A percentile compares a stretch with the other conserved stretches of the same genome.
Conservation (phyloP, 2,329 filamentous ascomycete species). For the Metarhizium guizhouense region DNA sequence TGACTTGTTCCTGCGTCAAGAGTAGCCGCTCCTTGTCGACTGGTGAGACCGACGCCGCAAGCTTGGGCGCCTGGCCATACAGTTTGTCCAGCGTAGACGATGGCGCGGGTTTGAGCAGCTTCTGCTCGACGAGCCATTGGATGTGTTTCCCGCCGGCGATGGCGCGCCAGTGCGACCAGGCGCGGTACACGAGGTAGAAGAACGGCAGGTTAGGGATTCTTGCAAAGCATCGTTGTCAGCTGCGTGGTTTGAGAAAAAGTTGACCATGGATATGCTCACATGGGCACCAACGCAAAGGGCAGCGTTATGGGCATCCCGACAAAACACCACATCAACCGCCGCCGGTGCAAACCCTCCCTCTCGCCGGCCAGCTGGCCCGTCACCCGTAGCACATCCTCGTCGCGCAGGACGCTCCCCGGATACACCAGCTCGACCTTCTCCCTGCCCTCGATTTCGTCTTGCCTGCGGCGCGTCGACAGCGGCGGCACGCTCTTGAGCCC, state of each 20-base stretch:
- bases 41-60: slow-evolving; percentile 10
- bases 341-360: slow-evolving; percentile 67
- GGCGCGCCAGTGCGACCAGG: slow-evolving; percentile 88
- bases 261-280: slow-evolving; percentile 47
- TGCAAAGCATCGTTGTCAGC: no score
- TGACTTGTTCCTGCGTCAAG: slow-evolving; percentile 43
- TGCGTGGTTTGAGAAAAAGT: no score
- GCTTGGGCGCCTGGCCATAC: slow-evolving; percentile 48
- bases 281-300: slow-evolving; percentile 73
- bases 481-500: slow-evolving; percentile 89
- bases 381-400: slow-evolving; percentile 54
- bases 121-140: slow-evolving; percentile 68
- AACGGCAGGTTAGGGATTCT: slow-evolving; percentile 92
- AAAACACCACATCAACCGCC: slow-evolving; percentile 71
- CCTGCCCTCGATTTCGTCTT: slow-evolving; percentile 53
- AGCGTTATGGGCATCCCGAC: slow-evolving; percentile 73
- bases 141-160: slow-evolving; percentile 77
- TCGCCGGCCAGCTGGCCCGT: slow-evolving; percentile 68
- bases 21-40: slow-evolving; percentile 27
- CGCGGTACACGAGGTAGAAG: slow-evolving; percentile 87
- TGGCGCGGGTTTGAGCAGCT: slow-evolving; percentile 57
- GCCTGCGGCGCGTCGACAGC: slow-evolving; percentile 56
- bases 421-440: slow-evolving; percentile 68
- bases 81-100: slow-evolving; percentile 64
- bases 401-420: slow-evolving; percentile 60